phyloP scores from a whole-genome alignment of 495 filamentous ascomycete genomes.

The Annulohypoxylon nitens region DNA sequence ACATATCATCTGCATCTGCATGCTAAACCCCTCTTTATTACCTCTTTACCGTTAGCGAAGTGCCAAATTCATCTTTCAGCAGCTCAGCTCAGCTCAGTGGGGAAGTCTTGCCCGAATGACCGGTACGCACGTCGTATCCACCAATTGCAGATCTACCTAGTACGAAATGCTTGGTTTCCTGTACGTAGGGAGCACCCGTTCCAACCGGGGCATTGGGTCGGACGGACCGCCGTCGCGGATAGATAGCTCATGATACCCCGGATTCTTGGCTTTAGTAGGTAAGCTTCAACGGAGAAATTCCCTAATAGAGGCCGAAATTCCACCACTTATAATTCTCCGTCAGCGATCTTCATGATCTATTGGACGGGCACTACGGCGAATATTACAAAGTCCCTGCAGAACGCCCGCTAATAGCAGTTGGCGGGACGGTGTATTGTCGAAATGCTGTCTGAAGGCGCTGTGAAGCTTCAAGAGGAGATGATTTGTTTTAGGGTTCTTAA shows the following conservation, averaged over 20 bases:
- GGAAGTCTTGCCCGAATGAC: constrained; percentile 17
- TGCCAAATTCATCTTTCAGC: not conserved
- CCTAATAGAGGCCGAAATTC: constrained; percentile 29
- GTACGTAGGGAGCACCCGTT: constrained; percentile 4
- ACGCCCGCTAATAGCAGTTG: not conserved
- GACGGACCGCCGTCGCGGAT: constrained; percentile 5
- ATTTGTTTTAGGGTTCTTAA: not conserved
- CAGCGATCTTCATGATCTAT: not conserved
- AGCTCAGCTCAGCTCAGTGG: constrained; percentile 22
- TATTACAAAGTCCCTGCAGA: not conserved
- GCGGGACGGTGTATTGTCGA: not conserved
- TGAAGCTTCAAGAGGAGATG: not conserved
- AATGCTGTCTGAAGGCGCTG: not conserved
- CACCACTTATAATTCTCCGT: constrained; percentile 39
- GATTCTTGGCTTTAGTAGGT: not conserved
- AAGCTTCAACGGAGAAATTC: constrained; percentile 28
- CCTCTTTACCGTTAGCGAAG: not conserved
- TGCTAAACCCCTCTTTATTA: not conserved
- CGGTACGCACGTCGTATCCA: constrained; percentile 21
- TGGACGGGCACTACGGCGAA: not conserved
- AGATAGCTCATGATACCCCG: constrained; percentile 17
- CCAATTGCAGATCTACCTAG: constrained; percentile 7
- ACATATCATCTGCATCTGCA: constrained; percentile 12
- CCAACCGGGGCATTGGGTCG: not conserved
- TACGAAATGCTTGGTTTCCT: constrained; percentile 18